Conservation (phyloP, 345 rosid species). For the Dipteronia dyeriana region DNA sequence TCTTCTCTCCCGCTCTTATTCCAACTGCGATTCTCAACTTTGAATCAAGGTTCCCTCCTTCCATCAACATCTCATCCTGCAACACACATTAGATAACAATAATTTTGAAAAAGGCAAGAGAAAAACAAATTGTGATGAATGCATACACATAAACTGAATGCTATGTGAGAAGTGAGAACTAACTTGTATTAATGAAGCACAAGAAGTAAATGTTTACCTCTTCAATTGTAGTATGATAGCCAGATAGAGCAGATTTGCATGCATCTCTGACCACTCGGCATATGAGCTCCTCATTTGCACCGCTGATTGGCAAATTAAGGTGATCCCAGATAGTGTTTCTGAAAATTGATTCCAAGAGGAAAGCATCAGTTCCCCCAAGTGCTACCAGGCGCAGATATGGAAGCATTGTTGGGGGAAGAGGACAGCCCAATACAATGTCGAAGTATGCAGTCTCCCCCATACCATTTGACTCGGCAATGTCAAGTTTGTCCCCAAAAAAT, state of each 20-base stretch:
- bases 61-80: constrained; percentile 74
- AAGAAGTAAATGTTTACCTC: constrained; percentile 50
- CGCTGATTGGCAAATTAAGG: constrained; percentile 81
- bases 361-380: constrained; percentile 81
- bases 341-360: constrained; percentile 82
- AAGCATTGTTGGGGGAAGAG: constrained; percentile 79
- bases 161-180: neutral
- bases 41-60: constrained; percentile 44
- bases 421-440: constrained; percentile 60
- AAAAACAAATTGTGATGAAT: neutral
- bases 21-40: constrained; percentile 64
- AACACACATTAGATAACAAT: neutral
- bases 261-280: constrained; percentile 77
- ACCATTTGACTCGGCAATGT: constrained; percentile 82
- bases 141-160: neutral
- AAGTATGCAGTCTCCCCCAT: constrained; percentile 69
- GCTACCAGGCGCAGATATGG: constrained; percentile 81
- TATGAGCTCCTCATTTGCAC: constrained; percentile 80
- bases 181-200: constrained; percentile 2
- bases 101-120: neutral
- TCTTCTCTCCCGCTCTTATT: constrained; percentile 81
- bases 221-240: constrained; percentile 66
- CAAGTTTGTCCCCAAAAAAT: constrained; percentile 70
- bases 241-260: constrained; percentile 84
- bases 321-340: constrained; percentile 85